Conservation (phyloP, 257 asterid species). For the Solanum megistacrolobum region DNA sequence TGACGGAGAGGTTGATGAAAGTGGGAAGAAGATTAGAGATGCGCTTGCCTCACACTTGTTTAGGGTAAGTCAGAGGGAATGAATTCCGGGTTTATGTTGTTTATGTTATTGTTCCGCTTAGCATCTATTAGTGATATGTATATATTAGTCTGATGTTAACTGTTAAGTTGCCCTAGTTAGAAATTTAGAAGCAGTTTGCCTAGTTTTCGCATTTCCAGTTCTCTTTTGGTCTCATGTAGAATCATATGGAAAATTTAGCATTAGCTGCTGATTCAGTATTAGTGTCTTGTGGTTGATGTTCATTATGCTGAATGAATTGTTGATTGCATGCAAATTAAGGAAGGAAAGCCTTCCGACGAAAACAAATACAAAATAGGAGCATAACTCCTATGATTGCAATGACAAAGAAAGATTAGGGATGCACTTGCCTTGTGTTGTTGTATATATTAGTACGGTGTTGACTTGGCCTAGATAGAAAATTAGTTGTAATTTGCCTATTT, state of each 20-base stretch:
- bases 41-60: conserved; percentile 71
- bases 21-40: conserved; percentile 54
- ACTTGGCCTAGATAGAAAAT: neutral
- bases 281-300: neutral
- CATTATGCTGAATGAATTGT: neutral
- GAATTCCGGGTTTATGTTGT: neutral
- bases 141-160: neutral
- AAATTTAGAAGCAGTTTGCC: neutral
- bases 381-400: neutral
- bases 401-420: conserved; percentile 30
- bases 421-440: conserved; percentile 38
- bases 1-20: conserved; percentile 49
- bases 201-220: neutral
- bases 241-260: neutral
- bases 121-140: neutral
- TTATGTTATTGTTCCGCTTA: neutral
- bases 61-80: conserved; percentile 46
- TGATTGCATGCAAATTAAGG: neutral
- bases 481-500: neutral
- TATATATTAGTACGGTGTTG: neutral
- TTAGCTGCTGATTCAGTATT: neutral
- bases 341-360: neutral
- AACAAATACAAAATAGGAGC: neutral
- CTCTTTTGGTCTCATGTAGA: neutral
- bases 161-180: neutral